Conservation (phyloP, 257 asterid species). For the Solanum chmielewskii region DNA sequence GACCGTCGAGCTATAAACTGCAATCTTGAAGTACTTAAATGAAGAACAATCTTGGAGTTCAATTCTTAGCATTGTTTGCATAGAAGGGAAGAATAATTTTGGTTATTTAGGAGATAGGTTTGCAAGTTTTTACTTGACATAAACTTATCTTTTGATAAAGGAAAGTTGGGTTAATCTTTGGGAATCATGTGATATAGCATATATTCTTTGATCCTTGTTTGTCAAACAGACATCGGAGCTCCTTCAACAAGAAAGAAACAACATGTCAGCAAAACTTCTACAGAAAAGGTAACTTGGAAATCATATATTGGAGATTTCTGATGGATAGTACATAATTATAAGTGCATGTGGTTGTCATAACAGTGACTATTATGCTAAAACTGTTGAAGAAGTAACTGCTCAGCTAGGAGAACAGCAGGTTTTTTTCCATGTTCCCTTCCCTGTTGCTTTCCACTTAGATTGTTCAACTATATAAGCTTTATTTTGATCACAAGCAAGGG, state of each 20-base stretch:
- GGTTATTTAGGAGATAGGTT: not conserved
- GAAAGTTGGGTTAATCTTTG: not conserved
- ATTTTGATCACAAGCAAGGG: not conserved
- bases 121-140: not conserved
- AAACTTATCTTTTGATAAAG: not conserved
- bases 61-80: not conserved
- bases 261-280: slow-evolving; percentile 40
- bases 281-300: slow-evolving; percentile 47
- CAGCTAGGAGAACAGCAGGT: slow-evolving; percentile 66
- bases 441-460: not conserved
- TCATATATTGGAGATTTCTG: slow-evolving; percentile 1
- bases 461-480: not conserved
- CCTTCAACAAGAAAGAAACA: slow-evolving; percentile 55
- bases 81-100: not conserved
- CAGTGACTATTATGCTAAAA: slow-evolving; percentile 45
- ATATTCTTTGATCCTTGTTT: slow-evolving; percentile 7
- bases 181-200: not conserved
- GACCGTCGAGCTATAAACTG: not conserved
- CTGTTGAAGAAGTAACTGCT: slow-evolving; percentile 25
- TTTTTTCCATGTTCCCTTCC: slow-evolving; percentile 7
- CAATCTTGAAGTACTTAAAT: not conserved
- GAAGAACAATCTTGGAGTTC: not conserved
- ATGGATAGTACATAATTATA: slow-evolving; percentile 4
- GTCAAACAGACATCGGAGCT: slow-evolving; percentile 63
- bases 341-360: slow-evolving; percentile 9